Evolutionary conservation across 257 asterid genomes (phyloP).

Genomic region (Salvia rosmarinus): DNA sequence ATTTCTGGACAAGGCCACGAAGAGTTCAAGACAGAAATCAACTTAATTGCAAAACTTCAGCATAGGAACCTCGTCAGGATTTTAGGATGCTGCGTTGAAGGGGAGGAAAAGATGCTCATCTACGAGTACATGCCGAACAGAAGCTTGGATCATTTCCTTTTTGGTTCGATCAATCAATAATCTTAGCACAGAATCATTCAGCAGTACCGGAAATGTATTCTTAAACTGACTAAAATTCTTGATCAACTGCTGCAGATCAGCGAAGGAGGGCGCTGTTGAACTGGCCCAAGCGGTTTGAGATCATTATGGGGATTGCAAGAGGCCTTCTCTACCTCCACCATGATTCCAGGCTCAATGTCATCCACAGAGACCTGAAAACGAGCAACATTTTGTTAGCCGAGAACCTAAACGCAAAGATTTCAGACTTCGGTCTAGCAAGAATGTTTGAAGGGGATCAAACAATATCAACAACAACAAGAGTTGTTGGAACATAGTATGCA

Average conservation of each 20-base stretch:
- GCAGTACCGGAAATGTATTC: background rate
- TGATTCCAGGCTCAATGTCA: slow-evolving; percentile 24
- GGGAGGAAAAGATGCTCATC: too few relatives aligned
- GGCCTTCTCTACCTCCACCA: slow-evolving; percentile 31
- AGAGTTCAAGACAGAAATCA: too few relatives aligned
- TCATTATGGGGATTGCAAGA: slow-evolving; percentile 25
- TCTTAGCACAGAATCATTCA: background rate
- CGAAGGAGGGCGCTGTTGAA: slow-evolving; percentile 2
- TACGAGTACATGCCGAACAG: too few relatives aligned
- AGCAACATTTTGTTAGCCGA: slow-evolving; percentile 23
- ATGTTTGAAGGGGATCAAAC: slow-evolving; percentile 36
- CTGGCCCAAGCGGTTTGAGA: slow-evolving; percentile 29
- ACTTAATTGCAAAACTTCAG: too few relatives aligned
- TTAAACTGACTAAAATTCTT: background rate
- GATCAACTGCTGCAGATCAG: slow-evolving; percentile 10
- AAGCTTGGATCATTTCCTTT: too few relatives aligned
- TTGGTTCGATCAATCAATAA: background rate
- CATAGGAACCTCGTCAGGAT: too few relatives aligned
- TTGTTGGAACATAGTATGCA: slow-evolving; percentile 37
- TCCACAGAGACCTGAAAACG: slow-evolving; percentile 28
- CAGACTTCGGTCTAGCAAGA: slow-evolving; percentile 38
- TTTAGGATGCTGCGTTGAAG: too few relatives aligned
- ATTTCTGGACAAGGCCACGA: too few relatives aligned
- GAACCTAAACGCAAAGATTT: slow-evolving; percentile 27
- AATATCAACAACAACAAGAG: slow-evolving; percentile 27